Conservation (phyloP, 495 filamentous ascomycete genomes). For the Penicillium maclennaniae region DNA sequence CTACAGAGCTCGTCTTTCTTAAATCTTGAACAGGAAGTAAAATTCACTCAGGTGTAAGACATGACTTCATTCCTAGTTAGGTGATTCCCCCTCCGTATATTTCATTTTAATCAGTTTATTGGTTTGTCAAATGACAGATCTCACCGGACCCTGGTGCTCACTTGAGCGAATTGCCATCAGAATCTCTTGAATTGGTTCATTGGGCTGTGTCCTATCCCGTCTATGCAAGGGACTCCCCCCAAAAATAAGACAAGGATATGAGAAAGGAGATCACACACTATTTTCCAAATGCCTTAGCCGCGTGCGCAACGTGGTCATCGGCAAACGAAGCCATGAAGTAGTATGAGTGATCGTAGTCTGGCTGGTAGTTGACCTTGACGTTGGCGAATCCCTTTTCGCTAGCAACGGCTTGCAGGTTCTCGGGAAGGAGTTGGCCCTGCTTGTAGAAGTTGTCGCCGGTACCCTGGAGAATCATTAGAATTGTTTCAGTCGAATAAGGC, state of each 20-base stretch:
- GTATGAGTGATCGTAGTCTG: constrained; percentile 95
- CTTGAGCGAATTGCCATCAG: constrained; percentile 23
- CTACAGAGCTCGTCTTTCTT: background rate
- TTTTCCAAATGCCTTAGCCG: constrained; percentile 70
- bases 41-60: background rate
- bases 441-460: constrained; percentile 96
- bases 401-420: constrained; percentile 83
- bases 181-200: constrained; percentile 8
- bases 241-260: constrained; percentile 9
- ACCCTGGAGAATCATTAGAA: constrained; percentile 45
- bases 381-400: constrained; percentile 63
- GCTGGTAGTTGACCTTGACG: constrained; percentile 74
- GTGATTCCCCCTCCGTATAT: background rate
- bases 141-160: constrained; percentile 11
- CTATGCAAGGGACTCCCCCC: background rate
- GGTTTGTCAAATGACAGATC: constrained; percentile 12
- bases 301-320: constrained; percentile 85
- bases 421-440: constrained; percentile 84
- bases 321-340: constrained; percentile 88
- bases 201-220: background rate
- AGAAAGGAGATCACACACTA: constrained; percentile 43
- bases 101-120: background rate
- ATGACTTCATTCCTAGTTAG: background rate
- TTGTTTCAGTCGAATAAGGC: background rate
- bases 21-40: too few species aligned